Evolutionary conservation across 371 early-diverging fungal genomes (phyloP), one percentile per base, ranked within the genome.

Genomic region (Blakeslea trispora): DNA sequence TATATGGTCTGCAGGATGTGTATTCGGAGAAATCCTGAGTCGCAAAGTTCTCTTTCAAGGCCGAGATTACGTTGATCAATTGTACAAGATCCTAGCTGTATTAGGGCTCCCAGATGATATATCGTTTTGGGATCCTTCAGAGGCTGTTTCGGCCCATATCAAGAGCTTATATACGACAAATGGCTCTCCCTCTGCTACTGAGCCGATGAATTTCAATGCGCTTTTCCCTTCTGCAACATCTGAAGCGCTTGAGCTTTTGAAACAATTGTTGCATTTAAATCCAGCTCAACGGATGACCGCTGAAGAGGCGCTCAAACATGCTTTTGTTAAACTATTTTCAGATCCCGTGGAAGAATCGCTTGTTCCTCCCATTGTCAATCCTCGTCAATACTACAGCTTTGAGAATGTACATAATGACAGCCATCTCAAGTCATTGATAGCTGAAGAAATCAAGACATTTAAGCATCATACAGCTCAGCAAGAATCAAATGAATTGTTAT

Each of bases 1-100:
- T 60, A 84, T 94, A 44, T 94, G 94, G 94, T 85, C 91, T 6
- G 86, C 91, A 6, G 94, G 94, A 7, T 93, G 92, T 70, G 85
- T 94, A 19, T 87, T 94, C 66, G 93, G 88, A 15, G 94, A 94
- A 66, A 72, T 94, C 28, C 68, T 89, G 18, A 86, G 89, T 23
- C 76, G 91, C 28, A 81, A 80, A 61, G 79, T 82, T 10, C 63
- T 89, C 28, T 91, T 89, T 66, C 82, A 78, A 51, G 90, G 90
- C 19, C 75, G 80, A 31, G 89, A 90, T 66, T 84, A 95, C 59
- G 86, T 95, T 4, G 91, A 96, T 64, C 97, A 97, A 71, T 77
- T 97, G 41, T 91, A 94, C 73, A 87, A 91, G 66, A 97, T 96
- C 52, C 82, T 94, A 53, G 71, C 75, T 53, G 84, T 91, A 18